These are phyloP conservation scores for Naganishia sp. DNA, from an alignment of 1,284 basidiomycete genomes.

Conservation along the genomic window DNA sequence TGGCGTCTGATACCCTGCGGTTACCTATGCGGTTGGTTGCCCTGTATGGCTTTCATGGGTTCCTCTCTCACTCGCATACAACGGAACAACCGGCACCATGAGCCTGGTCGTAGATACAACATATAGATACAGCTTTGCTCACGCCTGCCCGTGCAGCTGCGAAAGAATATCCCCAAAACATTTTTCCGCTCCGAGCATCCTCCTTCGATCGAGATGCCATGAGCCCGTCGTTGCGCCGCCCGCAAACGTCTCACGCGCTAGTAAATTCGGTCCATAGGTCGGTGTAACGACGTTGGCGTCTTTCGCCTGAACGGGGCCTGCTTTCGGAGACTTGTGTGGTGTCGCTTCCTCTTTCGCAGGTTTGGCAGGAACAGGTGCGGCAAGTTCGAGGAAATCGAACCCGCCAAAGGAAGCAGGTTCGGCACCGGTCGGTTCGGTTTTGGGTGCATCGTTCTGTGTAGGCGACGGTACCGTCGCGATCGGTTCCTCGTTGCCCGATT, in stretches of 20 bases:
- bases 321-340: constrained; percentile 5
- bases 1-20: not conserved
- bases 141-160: constrained; percentile 10
- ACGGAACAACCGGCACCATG: not conserved
- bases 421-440: not conserved
- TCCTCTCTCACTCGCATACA: not conserved
- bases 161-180: constrained; percentile 30
- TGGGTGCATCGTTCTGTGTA: not conserved
- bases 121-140: too few relatives aligned
- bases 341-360: not conserved
- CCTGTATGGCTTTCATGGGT: too few relatives aligned
- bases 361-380: not conserved
- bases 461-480: constrained; percentile 14
- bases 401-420: constrained; percentile 10
- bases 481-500: not conserved
- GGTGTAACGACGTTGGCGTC: not conserved
- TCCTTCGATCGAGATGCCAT: constrained; percentile 31
- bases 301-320: not conserved
- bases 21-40: not conserved
- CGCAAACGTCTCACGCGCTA: constrained; percentile 31
- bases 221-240: constrained; percentile 30
- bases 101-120: too few relatives aligned
- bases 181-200: constrained; percentile 31
- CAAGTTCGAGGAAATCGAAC: constrained; percentile 14
- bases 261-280: constrained; percentile 26